Conservation (phyloP, 2,329 filamentous ascomycete genomes). For the Colletotrichum scovillei region DNA sequence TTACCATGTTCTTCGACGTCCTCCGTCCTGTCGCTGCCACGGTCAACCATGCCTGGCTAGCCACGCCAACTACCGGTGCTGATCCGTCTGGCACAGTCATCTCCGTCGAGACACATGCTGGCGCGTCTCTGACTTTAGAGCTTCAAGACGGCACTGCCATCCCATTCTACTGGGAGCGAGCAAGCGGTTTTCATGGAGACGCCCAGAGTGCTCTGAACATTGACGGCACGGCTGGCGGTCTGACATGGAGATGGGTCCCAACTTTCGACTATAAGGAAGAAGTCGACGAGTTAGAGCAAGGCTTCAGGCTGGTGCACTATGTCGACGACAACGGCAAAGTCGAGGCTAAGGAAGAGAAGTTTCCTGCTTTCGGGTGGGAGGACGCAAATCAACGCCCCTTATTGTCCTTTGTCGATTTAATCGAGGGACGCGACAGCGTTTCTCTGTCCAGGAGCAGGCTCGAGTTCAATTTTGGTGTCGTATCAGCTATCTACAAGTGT, state of each 20-base stretch:
- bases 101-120: not conserved
- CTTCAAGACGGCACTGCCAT: not conserved
- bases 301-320: not conserved
- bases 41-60: constrained; percentile 6
- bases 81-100: not conserved
- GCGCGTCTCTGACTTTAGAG: not conserved
- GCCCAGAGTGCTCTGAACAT: not conserved
- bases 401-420: constrained; percentile 13
- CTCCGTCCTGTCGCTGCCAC: constrained; percentile 7
- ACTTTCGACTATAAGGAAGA: constrained; percentile 10
- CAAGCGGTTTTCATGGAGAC: constrained; percentile 19
- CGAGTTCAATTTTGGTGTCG: constrained; percentile 14
- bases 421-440: constrained; percentile 4
- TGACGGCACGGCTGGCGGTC: constrained; percentile 5
- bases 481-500: constrained; percentile 21
- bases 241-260: constrained; percentile 22
- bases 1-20: constrained; percentile 27
- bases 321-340: constrained; percentile 2
- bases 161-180: constrained; percentile 15
- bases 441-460: not conserved
- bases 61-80: constrained; percentile 5
- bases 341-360: not conserved
- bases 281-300: not conserved
- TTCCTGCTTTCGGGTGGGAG: constrained; percentile 18
- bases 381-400: constrained; percentile 13